Base-by-base conservation (phyloP, 2,329 filamentous ascomycete genomes). In the Diaporthe sp. region DNA sequence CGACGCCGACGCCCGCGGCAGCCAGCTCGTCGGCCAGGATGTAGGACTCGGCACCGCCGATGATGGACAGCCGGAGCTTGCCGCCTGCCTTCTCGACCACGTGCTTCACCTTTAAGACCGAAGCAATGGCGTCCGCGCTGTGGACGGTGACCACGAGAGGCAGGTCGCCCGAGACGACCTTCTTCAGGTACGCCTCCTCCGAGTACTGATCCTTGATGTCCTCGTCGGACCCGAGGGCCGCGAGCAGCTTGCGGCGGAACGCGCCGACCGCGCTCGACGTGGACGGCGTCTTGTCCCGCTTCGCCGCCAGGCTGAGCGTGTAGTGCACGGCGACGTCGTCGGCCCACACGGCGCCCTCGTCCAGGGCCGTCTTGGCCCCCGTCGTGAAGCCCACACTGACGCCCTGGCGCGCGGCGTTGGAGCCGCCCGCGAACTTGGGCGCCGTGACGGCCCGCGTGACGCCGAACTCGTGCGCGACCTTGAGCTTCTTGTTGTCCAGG, bases 21-120 rank as follows among this genome's bases (percentile, higher is more conserved):
- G 90, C 90, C 15, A 94, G 86, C 74, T 91, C 88, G 2, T 85
- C 77, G 0, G 92, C 92, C 0, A 94, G 81, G 0, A 94, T 83
- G 79, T 91, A 86, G 0, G 92, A 87, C 82, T 94, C 92, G 7
- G 92, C 91, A 55, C 88, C 92, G 76, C 92, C 92, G 31, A 92
- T 81, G 68, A 94, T 86, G 72, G 89, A 86, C 12, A 94, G 75
- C n/a, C 84, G 87, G 49, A 93, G 84, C 22, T 75, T 75, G 2
- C 73, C 75, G 62, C 22, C 46, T 0, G 82, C 83, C 0, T 80
- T 77, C 68, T 93, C 91, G 12, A 93, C 84, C 3, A 88, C 85
- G 5, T 82, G 79, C 82, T 94, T 94, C 77, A 93, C 83, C 34
- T 85, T 84, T n/a, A 94, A 84, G 1, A 91, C 81, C 0, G 90